These are phyloP conservation scores for Penicillium paneum DNA, from an alignment of 2,329 filamentous ascomycete species.

Conservation along the genomic window DNA sequence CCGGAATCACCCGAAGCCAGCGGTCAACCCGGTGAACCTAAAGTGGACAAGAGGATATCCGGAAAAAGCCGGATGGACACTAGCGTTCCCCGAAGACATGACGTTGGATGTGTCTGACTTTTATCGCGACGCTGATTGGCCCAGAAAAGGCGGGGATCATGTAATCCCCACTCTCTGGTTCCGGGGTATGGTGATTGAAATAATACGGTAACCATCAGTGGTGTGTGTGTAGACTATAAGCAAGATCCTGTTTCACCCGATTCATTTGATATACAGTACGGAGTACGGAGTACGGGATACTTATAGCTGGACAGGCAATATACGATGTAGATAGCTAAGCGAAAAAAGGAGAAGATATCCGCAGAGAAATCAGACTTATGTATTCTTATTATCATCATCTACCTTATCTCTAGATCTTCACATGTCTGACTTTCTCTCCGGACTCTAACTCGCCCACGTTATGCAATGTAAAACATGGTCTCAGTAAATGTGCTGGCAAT, in stretches of 20 bases:
- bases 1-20: constrained; percentile 24
- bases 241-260: neutral
- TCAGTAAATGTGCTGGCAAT: neutral
- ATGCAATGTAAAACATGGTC: neutral
- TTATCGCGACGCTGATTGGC: constrained; percentile 14
- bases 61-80: constrained; percentile 24
- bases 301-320: neutral
- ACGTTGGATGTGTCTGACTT: constrained; percentile 4
- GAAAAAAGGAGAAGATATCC: constrained; percentile 16
- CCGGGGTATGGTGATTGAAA: neutral
- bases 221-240: too few species aligned
- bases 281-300: too few species aligned
- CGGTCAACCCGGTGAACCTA: constrained; percentile 30
- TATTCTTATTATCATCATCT: constrained; percentile 21
- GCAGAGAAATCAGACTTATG: constrained; percentile 11
- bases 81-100: neutral
- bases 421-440: constrained; percentile 12
- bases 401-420: constrained; percentile 11
- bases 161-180: constrained; percentile 18
- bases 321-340: neutral
- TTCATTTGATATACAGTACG: neutral
- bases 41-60: constrained; percentile 28
- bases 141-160: constrained; percentile 19
- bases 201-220: neutral
- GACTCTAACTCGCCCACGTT: neutral